Percentiles rank a stretch among this genome's conserved stretches.
Conservation (phyloP, 768 basidiomycete genomes). For the Leccinum arenicola region DNA sequence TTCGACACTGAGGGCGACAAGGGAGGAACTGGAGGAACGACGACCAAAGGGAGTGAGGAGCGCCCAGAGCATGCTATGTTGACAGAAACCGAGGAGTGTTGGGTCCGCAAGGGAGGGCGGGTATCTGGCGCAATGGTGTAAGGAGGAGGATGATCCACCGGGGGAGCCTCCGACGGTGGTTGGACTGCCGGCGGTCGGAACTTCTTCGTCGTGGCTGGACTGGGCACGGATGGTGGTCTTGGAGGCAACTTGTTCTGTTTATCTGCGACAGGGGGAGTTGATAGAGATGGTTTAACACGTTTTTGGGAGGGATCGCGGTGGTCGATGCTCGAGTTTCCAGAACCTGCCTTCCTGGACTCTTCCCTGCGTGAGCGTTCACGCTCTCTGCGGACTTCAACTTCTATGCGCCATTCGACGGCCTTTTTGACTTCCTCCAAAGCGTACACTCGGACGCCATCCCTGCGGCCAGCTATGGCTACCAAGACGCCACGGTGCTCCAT, state of each 20-base stretch:
- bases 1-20: constrained; percentile 39
- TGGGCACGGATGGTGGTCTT: constrained; percentile 22
- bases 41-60: constrained; percentile 58
- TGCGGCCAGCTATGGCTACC: constrained; percentile 84
- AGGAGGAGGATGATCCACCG: constrained; percentile 64
- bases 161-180: constrained; percentile 20
- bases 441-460: constrained; percentile 86
- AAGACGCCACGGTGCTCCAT: constrained; percentile 91
- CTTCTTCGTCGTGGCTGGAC: constrained; percentile 18
- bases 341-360: constrained; percentile 52
- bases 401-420: constrained; percentile 85
- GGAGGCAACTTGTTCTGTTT: constrained; percentile 20
- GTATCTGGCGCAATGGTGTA: constrained; percentile 42
- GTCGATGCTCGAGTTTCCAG: constrained; percentile 34
- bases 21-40: constrained; percentile 38
- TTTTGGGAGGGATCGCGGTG: constrained; percentile 47
- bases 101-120: constrained; percentile 36
- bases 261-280: constrained; percentile 44
- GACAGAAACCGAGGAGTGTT: constrained; percentile 43
- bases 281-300: constrained; percentile 45
- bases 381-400: constrained; percentile 73
- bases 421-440: constrained; percentile 84
- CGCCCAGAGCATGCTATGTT: constrained; percentile 44
- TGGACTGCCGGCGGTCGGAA: constrained; percentile 28
- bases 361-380: constrained; percentile 69